Percentiles rank a stretch among this genome's conserved stretches.
Conservation (phyloP, 2,329 filamentous ascomycete genomes). For the Westerdykella ornata region DNA sequence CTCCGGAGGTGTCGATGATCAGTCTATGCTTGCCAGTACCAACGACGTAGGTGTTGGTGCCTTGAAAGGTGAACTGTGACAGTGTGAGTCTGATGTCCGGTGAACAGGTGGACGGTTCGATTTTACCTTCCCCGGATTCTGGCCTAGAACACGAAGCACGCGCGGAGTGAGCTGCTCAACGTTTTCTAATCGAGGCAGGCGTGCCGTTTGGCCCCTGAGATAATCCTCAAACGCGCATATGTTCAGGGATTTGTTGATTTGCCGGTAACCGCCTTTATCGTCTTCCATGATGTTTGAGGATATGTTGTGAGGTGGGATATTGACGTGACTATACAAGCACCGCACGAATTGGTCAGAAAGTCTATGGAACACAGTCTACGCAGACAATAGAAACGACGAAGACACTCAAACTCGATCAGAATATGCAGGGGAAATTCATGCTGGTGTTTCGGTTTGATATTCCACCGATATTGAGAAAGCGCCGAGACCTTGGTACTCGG, state of each 20-base stretch:
- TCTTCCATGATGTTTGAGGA: conserved; percentile 20
- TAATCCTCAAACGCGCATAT: conserved; percentile 47
- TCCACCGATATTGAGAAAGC: no score
- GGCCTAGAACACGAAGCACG: conserved; percentile 41
- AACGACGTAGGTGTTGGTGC: conserved; percentile 40
- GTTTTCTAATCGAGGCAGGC: conserved; percentile 35
- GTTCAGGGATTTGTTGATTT: conserved; percentile 46
- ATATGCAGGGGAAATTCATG: no score
- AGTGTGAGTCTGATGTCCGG: no score
- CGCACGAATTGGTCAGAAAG: no score
- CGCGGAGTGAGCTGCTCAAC: conserved; percentile 40
- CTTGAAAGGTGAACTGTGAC: conserved; percentile 34
- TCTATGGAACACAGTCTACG: no score
- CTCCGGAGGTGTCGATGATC: conserved; percentile 36
- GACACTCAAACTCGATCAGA: no score
- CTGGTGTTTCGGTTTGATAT: no score
- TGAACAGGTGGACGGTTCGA: no score
- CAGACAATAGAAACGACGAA: no score
- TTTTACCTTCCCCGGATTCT: conserved; percentile 41
- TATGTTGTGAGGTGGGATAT: conserved; percentile 2
- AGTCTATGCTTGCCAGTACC: conserved; percentile 33
- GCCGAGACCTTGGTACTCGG: no score
- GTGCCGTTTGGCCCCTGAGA: conserved; percentile 36
- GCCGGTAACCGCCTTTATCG: conserved; percentile 35
- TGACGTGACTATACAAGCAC: no score